Evolutionary conservation across 2,329 filamentous ascomycete species (phyloP).

Genomic region (Aspergillus hortae): DNA sequence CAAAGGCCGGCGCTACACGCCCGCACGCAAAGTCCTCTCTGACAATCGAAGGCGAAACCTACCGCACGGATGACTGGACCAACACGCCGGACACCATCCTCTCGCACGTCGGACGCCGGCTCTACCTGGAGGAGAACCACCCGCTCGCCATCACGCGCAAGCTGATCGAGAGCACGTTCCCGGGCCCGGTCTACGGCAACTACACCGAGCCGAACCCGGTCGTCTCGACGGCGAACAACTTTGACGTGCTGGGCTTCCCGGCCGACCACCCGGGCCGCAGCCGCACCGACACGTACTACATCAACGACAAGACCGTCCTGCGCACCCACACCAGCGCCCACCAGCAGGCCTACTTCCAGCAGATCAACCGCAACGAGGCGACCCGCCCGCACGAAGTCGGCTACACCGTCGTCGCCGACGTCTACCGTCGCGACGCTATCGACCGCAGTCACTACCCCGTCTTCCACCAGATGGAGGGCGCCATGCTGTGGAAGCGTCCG

Average conservation of each 20-base stretch:
- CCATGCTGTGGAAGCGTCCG: conserved; percentile 77
- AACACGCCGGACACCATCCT: conserved; percentile 77
- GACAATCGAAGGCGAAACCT: conserved; percentile 60
- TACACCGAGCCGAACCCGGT: conserved; percentile 79
- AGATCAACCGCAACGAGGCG: conserved; percentile 48
- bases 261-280: conserved; percentile 81
- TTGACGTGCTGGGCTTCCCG: conserved; percentile 93
- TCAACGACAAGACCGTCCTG: conserved; percentile 78
- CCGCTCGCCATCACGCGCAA: conserved; percentile 86
- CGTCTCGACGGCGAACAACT: conserved; percentile 82
- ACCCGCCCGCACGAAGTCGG: conserved; percentile 52
- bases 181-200: conserved; percentile 65
- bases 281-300: conserved; percentile 90
- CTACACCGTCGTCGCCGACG: conserved; percentile 89
- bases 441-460: conserved; percentile 94
- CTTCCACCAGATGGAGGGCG: conserved; percentile 99
- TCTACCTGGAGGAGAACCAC: conserved; percentile 91
- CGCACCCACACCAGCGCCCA: conserved; percentile 95
- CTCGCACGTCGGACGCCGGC: conserved; percentile 66
- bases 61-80: conserved; percentile 74
- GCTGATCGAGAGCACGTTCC: conserved; percentile 88
- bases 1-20: conserved; percentile 2
- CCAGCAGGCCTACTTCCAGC: conserved; percentile 76
- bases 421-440: conserved; percentile 91
- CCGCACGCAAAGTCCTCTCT: conserved; percentile 32